Evolutionary conservation across 176 grass and related monocot species (phyloP), one percentile per base, ranked within the genome.

Genomic region (Triticum turgidum): DNA sequence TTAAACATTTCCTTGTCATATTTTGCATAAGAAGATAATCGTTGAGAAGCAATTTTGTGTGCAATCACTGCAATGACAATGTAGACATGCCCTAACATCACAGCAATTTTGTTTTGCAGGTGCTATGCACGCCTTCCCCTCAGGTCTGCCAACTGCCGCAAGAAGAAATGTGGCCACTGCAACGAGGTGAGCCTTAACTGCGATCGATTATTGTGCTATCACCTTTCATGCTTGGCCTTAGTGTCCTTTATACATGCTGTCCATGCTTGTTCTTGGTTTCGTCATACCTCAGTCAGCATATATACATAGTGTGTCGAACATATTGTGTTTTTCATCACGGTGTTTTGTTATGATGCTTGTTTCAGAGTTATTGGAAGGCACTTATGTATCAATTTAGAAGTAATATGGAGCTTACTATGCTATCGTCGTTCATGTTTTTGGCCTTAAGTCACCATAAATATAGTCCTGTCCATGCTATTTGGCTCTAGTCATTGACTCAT

Each of bases 121-220:
- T 75, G 72, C 41, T 75, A 75, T 44, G 72, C 72, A 4, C 72
- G 72, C 72, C 72, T 75, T 29, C 72, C 72, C 3, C 22, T 75
- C 12, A 45, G 72, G 9, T 49, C 72, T 7, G 44, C 72, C 11
- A 75, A 75, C 72, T 75, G 72, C 72, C 42, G 72, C 42, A 75
- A 75, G 72, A 75, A 75, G 72, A 75, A 75, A 44, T 75, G 72
- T 75, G 72, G 72, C 72, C 41, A 75, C 72, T 17, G 13, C 72
- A 75, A 75, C 22, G 72, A 75, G 72, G 72, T 75, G 72, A 49
- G 71, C 69, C 11, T 15, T 44, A 73, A 45, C 68, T n/a, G 68
- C 20, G 34, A 39, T 2, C 39, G 0, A n/a, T 71, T 41, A 9
- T 20, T 42, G 5, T 24, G 34, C 8, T 22, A 41, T n/a, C 35